phyloP scores from a whole-genome alignment of 2,329 filamentous ascomycete species.

The Fusarium secorum region DNA sequence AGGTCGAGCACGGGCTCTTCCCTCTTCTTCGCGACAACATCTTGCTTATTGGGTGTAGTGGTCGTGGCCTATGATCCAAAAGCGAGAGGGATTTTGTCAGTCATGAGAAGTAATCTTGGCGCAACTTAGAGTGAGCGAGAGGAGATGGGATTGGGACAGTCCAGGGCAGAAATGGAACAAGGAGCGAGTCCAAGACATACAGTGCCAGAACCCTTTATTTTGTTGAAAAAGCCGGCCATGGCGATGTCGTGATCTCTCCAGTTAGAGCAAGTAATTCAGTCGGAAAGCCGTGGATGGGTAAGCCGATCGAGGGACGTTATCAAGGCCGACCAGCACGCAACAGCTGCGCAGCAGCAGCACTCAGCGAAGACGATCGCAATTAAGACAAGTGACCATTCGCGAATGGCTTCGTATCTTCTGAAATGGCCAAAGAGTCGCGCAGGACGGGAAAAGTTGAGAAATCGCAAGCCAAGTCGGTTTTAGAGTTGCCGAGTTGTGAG shows the following conservation, averaged over 20 bases:
- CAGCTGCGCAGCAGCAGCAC: conserved; percentile 48
- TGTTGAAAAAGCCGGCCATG: conserved; percentile 68
- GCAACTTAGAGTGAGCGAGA: conserved; percentile 15
- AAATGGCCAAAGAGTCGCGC: conserved; percentile 2
- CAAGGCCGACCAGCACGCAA: conserved; percentile 43
- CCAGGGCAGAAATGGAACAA: conserved; percentile 4
- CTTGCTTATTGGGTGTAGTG: conserved; percentile 53
- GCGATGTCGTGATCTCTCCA: conserved; percentile 35
- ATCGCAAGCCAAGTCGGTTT: conserved; percentile 22
- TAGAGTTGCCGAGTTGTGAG: conserved; percentile 27
- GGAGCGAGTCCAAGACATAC: conserved; percentile 53
- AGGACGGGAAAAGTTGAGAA: not conserved
- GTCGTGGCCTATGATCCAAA: conserved; percentile 51
- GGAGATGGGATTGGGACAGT: conserved; percentile 34
- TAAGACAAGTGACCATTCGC: conserved; percentile 39
- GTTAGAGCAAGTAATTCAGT: conserved; percentile 11
- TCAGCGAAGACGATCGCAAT: conserved; percentile 43
- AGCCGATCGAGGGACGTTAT: conserved; percentile 36
- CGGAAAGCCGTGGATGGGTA: conserved; percentile 27
- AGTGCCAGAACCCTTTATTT: conserved; percentile 63
- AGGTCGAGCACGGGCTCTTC: conserved; percentile 65
- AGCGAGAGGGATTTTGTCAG: conserved; percentile 46
- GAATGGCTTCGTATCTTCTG: conserved; percentile 16
- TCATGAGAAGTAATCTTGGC: conserved; percentile 30
- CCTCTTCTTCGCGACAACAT: conserved; percentile 61